A percentile compares a stretch with the other conserved stretches of the same genome.
phyloP scores from a whole-genome alignment of 768 basidiomycete genomes.

The Suillus brevipes region DNA sequence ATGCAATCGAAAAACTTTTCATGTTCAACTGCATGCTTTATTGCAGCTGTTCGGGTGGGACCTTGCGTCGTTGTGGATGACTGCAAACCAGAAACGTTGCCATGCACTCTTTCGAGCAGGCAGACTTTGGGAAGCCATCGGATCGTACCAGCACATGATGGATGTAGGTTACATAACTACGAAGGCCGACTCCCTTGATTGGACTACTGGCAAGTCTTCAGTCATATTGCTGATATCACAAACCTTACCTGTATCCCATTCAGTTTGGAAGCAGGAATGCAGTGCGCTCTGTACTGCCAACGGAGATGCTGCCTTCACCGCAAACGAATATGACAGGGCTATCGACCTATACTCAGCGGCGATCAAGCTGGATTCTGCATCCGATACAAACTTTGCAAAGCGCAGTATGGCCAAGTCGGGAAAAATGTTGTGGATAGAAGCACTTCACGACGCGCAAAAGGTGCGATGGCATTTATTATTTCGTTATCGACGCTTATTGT shows the following conservation, averaged over 20 bases:
- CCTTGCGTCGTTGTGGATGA: not conserved
- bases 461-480: not conserved
- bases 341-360: not conserved
- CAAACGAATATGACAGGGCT: not conserved
- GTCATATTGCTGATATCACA: not conserved
- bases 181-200: not conserved
- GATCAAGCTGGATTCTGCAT: not conserved
- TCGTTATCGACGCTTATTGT: not conserved
- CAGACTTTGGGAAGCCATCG: not conserved
- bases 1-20: not conserved
- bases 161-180: not conserved
- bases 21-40: not conserved
- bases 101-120: not conserved
- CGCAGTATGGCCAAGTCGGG: not conserved
- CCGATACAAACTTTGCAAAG: not conserved
- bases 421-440: not conserved
- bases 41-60: not conserved
- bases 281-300: not conserved
- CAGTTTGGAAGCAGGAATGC: not conserved
- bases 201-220: not conserved
- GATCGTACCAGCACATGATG: not conserved
- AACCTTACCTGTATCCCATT: not conserved
- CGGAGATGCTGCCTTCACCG: not conserved
- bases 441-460: not conserved
- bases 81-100: not conserved